phyloP scores from a whole-genome alignment of 805 yeast species.

The Ogataea trehaloabstinens region DNA sequence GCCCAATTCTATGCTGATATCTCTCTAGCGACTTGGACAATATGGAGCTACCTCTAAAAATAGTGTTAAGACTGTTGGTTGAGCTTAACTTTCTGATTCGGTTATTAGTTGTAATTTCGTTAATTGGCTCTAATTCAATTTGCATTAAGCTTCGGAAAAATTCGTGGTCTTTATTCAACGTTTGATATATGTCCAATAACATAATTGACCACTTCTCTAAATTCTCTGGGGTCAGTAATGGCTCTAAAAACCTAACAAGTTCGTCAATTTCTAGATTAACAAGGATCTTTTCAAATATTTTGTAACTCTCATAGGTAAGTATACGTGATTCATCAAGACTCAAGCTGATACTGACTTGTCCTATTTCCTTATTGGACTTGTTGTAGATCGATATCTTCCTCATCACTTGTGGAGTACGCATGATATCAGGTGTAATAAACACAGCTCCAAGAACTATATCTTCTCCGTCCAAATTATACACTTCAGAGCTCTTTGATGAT shows the following conservation, averaged over 20 bases:
- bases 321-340: slow-evolving; percentile 52
- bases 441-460: slow-evolving; percentile 54
- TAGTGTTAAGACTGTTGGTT: slow-evolving; percentile 51
- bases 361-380: slow-evolving; percentile 42
- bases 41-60: slow-evolving; percentile 84
- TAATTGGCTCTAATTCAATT: slow-evolving; percentile 55
- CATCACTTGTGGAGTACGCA: slow-evolving; percentile 30
- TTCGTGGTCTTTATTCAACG: slow-evolving; percentile 61
- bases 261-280: slow-evolving; percentile 49
- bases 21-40: slow-evolving; percentile 79
- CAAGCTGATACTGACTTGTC: slow-evolving; percentile 54
- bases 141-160: slow-evolving; percentile 75
- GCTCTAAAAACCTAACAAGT: slow-evolving; percentile 47
- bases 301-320: slow-evolving; percentile 58
- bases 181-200: slow-evolving; percentile 71
- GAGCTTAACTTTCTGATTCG: slow-evolving; percentile 34
- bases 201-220: slow-evolving; percentile 57
- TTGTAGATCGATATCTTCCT: slow-evolving; percentile 21
- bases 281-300: slow-evolving; percentile 61
- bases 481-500: slow-evolving; percentile 11
- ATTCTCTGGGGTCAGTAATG: slow-evolving; percentile 28
- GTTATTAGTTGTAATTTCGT: slow-evolving; percentile 42
- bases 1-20: slow-evolving; percentile 74
- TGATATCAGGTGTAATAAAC: slow-evolving; percentile 51
- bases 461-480: slow-evolving; percentile 15